Conservation (phyloP, 2,329 filamentous ascomycete genomes). For the Microsporum audouinii region DNA sequence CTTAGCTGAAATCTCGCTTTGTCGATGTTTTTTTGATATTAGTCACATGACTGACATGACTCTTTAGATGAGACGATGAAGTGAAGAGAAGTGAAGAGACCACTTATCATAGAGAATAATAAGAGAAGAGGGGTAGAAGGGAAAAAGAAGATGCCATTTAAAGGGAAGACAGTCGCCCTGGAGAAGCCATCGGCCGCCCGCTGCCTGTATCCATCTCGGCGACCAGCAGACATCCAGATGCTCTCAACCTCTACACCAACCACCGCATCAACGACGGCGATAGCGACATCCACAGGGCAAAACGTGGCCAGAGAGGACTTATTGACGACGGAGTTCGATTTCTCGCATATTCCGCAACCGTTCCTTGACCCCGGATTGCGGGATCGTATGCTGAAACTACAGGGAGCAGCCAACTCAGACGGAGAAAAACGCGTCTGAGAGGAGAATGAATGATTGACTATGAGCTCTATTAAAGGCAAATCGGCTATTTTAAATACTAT, state of each 20-base stretch:
- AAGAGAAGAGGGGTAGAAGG: not conserved
- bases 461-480: not conserved
- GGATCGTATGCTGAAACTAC: not conserved
- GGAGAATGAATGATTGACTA: not conserved
- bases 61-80: not conserved
- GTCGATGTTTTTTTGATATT: not conserved
- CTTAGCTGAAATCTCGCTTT: not conserved
- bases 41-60: not conserved
- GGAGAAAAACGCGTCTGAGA: not conserved
- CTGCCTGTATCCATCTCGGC: constrained; percentile 9
- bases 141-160: not conserved
- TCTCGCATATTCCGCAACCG: constrained; percentile 12
- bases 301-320: not conserved
- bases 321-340: constrained; percentile 13
- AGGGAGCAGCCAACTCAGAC: not conserved
- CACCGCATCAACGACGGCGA: not conserved
- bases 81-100: not conserved
- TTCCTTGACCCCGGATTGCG: constrained; percentile 10
- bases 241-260: not conserved
- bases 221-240: constrained; percentile 12
- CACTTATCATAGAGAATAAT: not conserved
- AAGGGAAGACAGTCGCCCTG: not conserved
- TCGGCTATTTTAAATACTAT: not conserved
- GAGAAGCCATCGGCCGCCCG: not conserved
- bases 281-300: not conserved